A percentile compares a stretch with the other conserved stretches of the same genome.
Conservation (phyloP, 768 basidiomycete genomes). For the Calocera viscosa region DNA sequence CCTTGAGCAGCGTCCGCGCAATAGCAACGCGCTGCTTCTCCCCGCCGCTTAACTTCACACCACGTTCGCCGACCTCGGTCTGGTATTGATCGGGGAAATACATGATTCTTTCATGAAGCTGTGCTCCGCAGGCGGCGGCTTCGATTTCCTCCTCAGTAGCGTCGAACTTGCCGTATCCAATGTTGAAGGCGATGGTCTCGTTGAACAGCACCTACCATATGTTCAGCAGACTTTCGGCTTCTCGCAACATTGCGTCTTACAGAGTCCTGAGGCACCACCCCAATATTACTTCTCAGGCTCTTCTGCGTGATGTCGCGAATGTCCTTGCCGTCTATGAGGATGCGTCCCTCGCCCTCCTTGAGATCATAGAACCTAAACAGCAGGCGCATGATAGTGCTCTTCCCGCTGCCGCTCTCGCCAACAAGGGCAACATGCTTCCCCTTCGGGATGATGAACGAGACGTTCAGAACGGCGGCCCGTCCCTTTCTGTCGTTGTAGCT, state of each 20-base stretch:
- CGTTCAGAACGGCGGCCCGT: slow-evolving; percentile 49
- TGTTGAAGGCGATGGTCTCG: slow-evolving; percentile 19
- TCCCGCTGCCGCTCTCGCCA: slow-evolving; percentile 69
- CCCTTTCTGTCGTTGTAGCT: slow-evolving; percentile 58
- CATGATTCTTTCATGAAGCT: slow-evolving; percentile 76
- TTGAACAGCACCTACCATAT: slow-evolving; percentile 25
- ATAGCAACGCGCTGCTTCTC: slow-evolving; percentile 89
- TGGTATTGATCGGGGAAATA: slow-evolving; percentile 74
- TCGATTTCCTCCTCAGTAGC: slow-evolving; percentile 62
- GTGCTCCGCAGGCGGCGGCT: slow-evolving; percentile 63
- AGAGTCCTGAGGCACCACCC: slow-evolving; percentile 81
- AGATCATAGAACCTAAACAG: slow-evolving; percentile 90
- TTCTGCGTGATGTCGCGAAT: slow-evolving; percentile 76
- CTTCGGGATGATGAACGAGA: slow-evolving; percentile 81
- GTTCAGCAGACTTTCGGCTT: slow-evolving; percentile 21
- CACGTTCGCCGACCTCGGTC: slow-evolving; percentile 76
- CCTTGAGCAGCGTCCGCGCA: slow-evolving; percentile 73
- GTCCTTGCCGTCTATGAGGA: slow-evolving; percentile 75
- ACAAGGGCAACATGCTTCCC: slow-evolving; percentile 86
- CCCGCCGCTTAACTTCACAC: slow-evolving; percentile 70
- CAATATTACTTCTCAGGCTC: slow-evolving; percentile 66
- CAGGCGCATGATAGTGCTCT: slow-evolving; percentile 73
- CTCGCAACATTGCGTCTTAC: slow-evolving; percentile 52
- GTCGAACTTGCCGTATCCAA: slow-evolving; percentile 66
- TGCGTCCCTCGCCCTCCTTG: slow-evolving; percentile 60